Conservation (phyloP, 2,329 filamentous ascomycete genomes). For the Paecilomyces fulvus region DNA sequence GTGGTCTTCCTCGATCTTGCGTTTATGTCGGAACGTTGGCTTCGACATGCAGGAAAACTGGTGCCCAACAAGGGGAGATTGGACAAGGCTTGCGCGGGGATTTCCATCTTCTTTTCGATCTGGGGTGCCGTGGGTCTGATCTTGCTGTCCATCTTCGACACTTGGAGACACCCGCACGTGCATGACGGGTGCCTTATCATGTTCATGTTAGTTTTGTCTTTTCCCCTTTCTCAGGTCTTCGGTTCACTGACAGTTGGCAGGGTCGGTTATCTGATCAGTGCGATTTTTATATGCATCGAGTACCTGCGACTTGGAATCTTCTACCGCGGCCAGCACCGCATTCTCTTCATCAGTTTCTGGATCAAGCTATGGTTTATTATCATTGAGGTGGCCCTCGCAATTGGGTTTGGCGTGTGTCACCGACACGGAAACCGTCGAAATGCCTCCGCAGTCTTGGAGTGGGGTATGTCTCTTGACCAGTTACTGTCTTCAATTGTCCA, state of each 20-base stretch:
- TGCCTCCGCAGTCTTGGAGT: constrained; percentile 69
- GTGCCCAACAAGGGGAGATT: constrained; percentile 54
- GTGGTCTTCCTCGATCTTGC: constrained; percentile 72
- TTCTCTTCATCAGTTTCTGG: constrained; percentile 74
- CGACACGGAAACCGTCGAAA: constrained; percentile 48
- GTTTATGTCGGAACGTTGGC: constrained; percentile 73
- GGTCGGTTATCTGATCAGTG: constrained; percentile 72
- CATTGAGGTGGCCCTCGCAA: constrained; percentile 60
- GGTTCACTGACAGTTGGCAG: constrained; percentile 11
- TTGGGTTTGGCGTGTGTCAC: constrained; percentile 55
- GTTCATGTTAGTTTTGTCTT: constrained; percentile 53
- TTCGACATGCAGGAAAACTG: constrained; percentile 73
- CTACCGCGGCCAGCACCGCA: constrained; percentile 60
- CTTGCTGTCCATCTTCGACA: constrained; percentile 78
- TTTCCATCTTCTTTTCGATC: constrained; percentile 53
- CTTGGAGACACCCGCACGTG: constrained; percentile 53
- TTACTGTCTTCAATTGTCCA: background rate
- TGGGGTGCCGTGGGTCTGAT: constrained; percentile 74
- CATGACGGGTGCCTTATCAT: constrained; percentile 72
- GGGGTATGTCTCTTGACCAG: constrained; percentile 32
- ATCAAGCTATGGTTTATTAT: constrained; percentile 80
- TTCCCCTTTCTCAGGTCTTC: background rate
- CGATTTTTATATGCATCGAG: constrained; percentile 82
- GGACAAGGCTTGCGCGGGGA: constrained; percentile 31
- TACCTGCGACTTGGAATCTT: constrained; percentile 77